Conservation (phyloP, 305 asterid genomes). For the Fraxinus xanthoxyloides region DNA sequence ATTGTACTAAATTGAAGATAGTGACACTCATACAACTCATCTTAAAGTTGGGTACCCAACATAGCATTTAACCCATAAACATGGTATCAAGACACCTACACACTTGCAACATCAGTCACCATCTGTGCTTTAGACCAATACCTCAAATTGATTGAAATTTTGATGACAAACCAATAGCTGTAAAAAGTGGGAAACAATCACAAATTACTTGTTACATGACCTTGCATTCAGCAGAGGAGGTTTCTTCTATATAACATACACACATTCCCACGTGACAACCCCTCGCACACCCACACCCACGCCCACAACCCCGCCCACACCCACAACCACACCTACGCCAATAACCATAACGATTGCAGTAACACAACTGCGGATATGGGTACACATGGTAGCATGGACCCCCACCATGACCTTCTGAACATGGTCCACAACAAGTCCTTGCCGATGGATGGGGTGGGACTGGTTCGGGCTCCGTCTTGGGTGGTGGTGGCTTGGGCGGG, state of each 20-base stretch:
- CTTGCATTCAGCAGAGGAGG: background rate
- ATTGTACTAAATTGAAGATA: background rate
- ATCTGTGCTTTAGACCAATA: background rate
- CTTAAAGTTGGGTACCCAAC: background rate
- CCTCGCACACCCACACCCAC: background rate
- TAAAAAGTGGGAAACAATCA: no score
- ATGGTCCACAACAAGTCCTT: constrained; percentile 28
- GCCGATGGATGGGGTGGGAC: constrained; percentile 34
- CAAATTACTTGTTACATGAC: background rate
- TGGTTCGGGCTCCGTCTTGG: constrained; percentile 27
- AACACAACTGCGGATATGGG: constrained; percentile 33
- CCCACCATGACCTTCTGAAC: constrained; percentile 26
- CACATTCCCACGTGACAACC: constrained; percentile 26
- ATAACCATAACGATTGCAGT: constrained; percentile 29
- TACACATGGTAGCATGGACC: constrained; percentile 46
- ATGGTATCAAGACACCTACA: background rate
- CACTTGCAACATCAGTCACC: background rate
- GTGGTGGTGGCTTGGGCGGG: no score
- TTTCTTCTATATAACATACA: background rate
- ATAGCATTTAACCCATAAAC: background rate
- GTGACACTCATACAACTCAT: no score
- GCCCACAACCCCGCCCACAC: no score
- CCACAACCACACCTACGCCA: background rate
- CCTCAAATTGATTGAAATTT: background rate
- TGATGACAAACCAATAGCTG: background rate